Base-by-base conservation (phyloP, 1,284 basidiomycete species). In the Naganishia albida region DNA sequence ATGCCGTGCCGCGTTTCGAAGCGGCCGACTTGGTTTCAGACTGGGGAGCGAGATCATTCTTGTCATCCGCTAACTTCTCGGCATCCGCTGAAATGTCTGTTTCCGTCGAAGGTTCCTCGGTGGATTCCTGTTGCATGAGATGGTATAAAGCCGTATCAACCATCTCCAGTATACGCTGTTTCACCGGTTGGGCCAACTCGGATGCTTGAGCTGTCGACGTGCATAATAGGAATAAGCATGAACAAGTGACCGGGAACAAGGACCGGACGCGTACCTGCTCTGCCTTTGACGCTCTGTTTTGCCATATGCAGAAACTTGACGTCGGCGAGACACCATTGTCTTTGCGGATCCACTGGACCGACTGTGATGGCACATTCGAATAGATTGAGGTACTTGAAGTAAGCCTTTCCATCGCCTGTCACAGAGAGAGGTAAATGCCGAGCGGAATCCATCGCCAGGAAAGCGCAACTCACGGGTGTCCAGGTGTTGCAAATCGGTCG, bases 321-420 rank as follows among this genome's bases (percentile, higher is more conserved):
- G 28, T 65, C 64, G 18, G 57, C 48, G 4, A 65, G 43, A 15
- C 57, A 44, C 64, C 64, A 65, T 26, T 65, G 64, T 49, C 52
- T 52, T 7, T 42, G 43, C 7, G 64, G 64, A 25, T 65, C 44
- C n/a, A 60, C 43, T n/a, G 56, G 51, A 0, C 64, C 64, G 18
- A 65, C 44, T 1, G 64, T 65, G n/a, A 65, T n/a, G 15, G 64
- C 44, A 43, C 56, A 65, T 40, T 65, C 57, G 34, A 65, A 60
- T 15, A 65, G 43, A 25, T 54, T 46, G n/a, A 40, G 46, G 20
- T 52, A 52, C 42, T 30, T 25, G n/a, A 65, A 54, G 38, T 65
- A 65, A 6, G 59, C 56, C n/a, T 65, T 65, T 25, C 64, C 64
- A 28, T 65, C 64, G 30, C 39, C 57, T 65, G 48, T 7, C 2